A percentile compares a stretch with the other conserved stretches of the same genome.
phyloP scores from a whole-genome alignment of 2,329 filamentous ascomycete species.

The Aquanectria penicillioides region DNA sequence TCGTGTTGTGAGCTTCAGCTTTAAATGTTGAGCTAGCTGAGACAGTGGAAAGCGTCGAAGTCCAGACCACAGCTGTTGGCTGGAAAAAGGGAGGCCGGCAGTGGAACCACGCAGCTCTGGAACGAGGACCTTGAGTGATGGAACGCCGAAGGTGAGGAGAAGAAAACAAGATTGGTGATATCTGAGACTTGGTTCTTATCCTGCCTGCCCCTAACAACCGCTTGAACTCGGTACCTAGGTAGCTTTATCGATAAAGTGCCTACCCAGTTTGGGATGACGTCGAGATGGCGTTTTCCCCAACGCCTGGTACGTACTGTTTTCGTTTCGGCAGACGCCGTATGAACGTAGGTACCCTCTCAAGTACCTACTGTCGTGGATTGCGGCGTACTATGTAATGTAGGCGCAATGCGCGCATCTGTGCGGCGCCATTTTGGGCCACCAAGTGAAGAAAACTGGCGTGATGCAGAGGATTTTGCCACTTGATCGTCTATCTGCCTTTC shows the following conservation, averaged over 20 bases:
- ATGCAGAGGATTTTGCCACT: slow-evolving; percentile 2
- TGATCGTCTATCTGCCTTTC: not conserved
- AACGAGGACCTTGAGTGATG: slow-evolving; percentile 25
- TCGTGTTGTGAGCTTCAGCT: slow-evolving; percentile 36
- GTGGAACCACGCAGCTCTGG: slow-evolving; percentile 13
- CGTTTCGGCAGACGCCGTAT: not conserved
- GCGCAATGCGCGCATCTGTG: too few species aligned
- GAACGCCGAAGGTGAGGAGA: slow-evolving; percentile 29
- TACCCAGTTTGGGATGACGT: slow-evolving; percentile 37
- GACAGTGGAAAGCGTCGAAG: slow-evolving; percentile 30
- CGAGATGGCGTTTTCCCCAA: slow-evolving; percentile 37
- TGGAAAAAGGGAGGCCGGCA: not conserved
- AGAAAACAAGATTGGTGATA: slow-evolving; percentile 29
- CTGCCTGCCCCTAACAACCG: slow-evolving; percentile 28
- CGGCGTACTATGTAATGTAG: not conserved
- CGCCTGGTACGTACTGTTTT: slow-evolving; percentile 34
- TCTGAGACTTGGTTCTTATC: slow-evolving; percentile 35
- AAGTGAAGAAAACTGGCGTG: not conserved
- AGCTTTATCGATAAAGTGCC: slow-evolving; percentile 43
- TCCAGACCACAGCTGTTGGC: slow-evolving; percentile 18
- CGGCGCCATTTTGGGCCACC: too few species aligned
- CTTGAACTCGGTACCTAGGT: slow-evolving; percentile 6
- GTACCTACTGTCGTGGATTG: too few species aligned
- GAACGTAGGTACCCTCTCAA: too few species aligned
- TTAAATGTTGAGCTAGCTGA: slow-evolving; percentile 32